Evolutionary conservation across 192 early-diverging fungal species (phyloP).

Genomic region (Cetraspora pellucida): DNA sequence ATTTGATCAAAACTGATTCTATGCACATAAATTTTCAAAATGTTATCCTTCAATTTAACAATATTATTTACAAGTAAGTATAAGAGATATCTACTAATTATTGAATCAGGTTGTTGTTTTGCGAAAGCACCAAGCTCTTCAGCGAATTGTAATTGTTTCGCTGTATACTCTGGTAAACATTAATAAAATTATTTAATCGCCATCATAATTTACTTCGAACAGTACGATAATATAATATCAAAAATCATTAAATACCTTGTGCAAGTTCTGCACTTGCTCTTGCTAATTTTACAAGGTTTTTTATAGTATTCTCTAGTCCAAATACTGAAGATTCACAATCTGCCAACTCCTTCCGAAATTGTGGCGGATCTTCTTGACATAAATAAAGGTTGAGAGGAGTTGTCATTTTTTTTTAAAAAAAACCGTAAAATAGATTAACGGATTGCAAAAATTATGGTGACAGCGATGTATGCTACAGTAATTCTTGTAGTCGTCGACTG

Average conservation of each 20-base stretch:
- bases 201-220: too few relatives aligned
- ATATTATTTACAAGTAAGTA: not conserved
- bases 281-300: constrained; percentile 56
- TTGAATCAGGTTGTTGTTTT: constrained; percentile 53
- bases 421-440: not conserved
- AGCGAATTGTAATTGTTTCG: constrained; percentile 55
- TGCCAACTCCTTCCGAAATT: constrained; percentile 54
- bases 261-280: constrained; percentile 55
- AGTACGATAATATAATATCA: too few relatives aligned
- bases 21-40: not conserved
- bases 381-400: constrained; percentile 28
- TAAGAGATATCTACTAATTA: constrained; percentile 27
- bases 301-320: constrained; percentile 54
- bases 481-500: too few relatives aligned
- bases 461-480: too few relatives aligned
- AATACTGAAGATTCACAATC: constrained; percentile 56
- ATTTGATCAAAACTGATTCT: constrained; percentile 57
- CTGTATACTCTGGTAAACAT: constrained; percentile 47
- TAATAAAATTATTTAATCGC: too few relatives aligned
- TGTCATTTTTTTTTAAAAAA: constrained; percentile 24
- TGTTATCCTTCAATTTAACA: not conserved
- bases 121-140: constrained; percentile 56
- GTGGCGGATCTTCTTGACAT: constrained; percentile 62
- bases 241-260: constrained; percentile 43
- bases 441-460: too few relatives aligned